Base-by-base conservation (phyloP, 768 basidiomycete genomes). In the Termitomyces titanicus region DNA sequence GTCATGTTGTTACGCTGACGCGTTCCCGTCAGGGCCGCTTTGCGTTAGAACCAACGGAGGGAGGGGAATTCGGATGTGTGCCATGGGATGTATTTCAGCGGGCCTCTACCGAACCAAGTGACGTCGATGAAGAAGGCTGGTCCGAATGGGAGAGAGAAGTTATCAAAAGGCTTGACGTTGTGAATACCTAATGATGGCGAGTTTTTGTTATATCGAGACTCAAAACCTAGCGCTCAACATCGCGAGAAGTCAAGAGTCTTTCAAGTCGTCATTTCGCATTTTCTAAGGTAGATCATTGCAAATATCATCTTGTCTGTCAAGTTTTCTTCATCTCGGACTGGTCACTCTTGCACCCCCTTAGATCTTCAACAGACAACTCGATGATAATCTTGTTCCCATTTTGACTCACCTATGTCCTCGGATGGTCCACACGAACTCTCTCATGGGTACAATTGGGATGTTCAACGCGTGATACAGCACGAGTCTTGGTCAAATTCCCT, bases 1-100 rank as follows among this genome's bases (percentile, higher is more conserved):
- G 94, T 0, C 94, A 97, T 68, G 94, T 99, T 38, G 94, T 96
- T 42, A 92, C 88, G 8, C 79, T 98, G 56, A 89, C 84, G 13
- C 84, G 97, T 34, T 86, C 88, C n/a, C 80, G 91, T 37, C 97
- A 98, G 77, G 92, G 94, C 3, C 81, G 82, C 29, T 98, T 94
- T 63, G 74, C 78, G 5, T 69, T 88, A 13, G 75, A 79, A 13
- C 66, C 69, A 15, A 63, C 63, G 31, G 77, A 78, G 52, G 80
- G 75, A 55, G 79, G 72, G n/a, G 86, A 87, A 57, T 74, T 65
- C 18, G 70, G 70, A 44, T 94, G 87, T 66, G 75, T 89, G 13
- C 82, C 89, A 22, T 92, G 93, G 86, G 80, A 84, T 27, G 76
- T 86, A 18, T 86, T 94, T 60, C 74, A 82, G 60, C 78, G 76